These are phyloP conservation scores for Eucalyptus albens DNA, from an alignment of 345 rosid species.

Conservation along the genomic window DNA sequence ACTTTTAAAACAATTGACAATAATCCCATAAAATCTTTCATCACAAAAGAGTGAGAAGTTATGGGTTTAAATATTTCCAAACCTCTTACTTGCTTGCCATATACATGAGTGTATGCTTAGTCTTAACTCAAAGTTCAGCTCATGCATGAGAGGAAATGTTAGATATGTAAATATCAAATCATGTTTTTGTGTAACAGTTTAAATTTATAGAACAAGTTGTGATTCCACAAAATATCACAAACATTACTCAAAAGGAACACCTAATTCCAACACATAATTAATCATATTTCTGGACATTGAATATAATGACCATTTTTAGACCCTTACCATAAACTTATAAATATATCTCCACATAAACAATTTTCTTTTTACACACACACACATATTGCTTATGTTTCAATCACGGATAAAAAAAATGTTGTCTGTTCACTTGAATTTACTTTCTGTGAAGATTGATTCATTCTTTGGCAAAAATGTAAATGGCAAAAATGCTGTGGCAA, in stretches of 20 bases:
- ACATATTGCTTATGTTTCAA: too few relatives aligned
- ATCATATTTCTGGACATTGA: background rate
- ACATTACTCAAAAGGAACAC: too few relatives aligned
- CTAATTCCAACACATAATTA: background rate
- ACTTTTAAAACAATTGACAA: fast-evolving
- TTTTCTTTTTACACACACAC: background rate
- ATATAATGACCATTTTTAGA: background rate
- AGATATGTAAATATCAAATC: too few relatives aligned
- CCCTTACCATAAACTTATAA: background rate
- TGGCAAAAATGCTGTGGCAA: background rate
- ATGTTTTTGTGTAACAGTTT: background rate
- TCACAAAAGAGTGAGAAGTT: fast-evolving
- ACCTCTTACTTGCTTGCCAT: too few relatives aligned
- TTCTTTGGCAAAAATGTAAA: too few relatives aligned
- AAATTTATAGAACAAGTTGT: too few relatives aligned
- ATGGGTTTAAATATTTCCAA: background rate
- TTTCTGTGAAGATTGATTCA: fast-evolving
- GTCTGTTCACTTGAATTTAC: background rate
- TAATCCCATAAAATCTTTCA: fast-evolving
- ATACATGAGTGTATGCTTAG: too few relatives aligned
- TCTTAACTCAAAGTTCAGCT: too few relatives aligned
- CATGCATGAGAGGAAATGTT: background rate
- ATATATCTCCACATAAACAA: background rate
- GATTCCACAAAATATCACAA: background rate
- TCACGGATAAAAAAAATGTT: background rate